Conservation (phyloP, 768 basidiomycete genomes). For the Naganishia randhawae region DNA sequence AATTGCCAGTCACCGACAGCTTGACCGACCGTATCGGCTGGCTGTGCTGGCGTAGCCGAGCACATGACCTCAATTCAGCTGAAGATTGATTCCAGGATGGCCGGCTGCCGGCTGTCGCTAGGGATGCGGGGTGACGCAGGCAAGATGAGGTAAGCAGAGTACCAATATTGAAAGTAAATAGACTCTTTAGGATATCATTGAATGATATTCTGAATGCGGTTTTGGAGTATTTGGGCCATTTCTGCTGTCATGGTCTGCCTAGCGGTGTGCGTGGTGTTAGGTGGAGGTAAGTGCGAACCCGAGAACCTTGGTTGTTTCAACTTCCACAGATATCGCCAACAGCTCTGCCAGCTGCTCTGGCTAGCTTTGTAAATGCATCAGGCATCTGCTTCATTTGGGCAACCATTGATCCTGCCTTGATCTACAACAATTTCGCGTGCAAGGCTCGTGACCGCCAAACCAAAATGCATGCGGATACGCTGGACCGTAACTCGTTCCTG, state of each 20-base stretch:
- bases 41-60: not conserved
- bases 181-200: too few relatives aligned
- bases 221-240: too few relatives aligned
- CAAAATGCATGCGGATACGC: not conserved
- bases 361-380: not conserved
- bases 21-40: not conserved
- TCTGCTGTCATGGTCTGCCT: too few relatives aligned
- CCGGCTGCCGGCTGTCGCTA: not conserved
- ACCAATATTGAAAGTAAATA: not conserved
- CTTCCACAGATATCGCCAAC: not conserved
- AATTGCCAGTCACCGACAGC: not conserved
- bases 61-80: too few relatives aligned
- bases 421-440: not conserved
- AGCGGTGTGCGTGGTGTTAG: too few relatives aligned
- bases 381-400: too few relatives aligned
- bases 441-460: not conserved
- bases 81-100: too few relatives aligned
- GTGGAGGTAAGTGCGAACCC: not conserved
- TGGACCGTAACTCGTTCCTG: not conserved
- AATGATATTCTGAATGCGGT: too few relatives aligned
- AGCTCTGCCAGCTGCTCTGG: too few relatives aligned
- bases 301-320: not conserved
- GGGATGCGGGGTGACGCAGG: not conserved
- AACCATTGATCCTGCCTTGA: too few relatives aligned
- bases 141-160: not conserved